phyloP scores from a whole-genome alignment of 176 grass and related monocot genomes.

The Juncus inflexus region DNA sequence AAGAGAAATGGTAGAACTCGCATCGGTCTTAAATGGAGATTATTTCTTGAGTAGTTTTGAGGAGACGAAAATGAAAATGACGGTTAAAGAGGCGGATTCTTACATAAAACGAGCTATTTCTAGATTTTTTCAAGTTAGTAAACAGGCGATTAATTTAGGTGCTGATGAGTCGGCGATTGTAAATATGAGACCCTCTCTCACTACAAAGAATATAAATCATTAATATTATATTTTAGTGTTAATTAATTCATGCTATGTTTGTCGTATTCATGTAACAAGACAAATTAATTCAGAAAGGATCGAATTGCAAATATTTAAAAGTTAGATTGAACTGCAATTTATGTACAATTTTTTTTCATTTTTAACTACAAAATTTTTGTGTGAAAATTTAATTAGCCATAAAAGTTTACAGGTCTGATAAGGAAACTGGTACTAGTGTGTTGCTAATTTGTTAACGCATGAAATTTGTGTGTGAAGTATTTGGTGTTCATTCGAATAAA shows the following conservation, averaged over 20 bases:
- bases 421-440: too few relatives aligned
- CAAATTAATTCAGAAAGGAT: too few relatives aligned
- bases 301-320: too few relatives aligned
- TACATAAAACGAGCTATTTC: conserved; percentile 57
- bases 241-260: neutral
- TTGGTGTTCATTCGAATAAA: too few relatives aligned
- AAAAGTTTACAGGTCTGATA: too few relatives aligned
- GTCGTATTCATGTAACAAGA: too few relatives aligned
- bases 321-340: too few relatives aligned
- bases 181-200: conserved; percentile 73
- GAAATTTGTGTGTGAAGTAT: too few relatives aligned
- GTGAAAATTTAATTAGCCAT: too few relatives aligned
- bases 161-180: conserved; percentile 70
- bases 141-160: conserved; percentile 46
- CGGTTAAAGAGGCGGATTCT: conserved; percentile 55
- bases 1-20: conserved; percentile 56
- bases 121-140: conserved; percentile 61
- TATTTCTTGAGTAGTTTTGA: conserved; percentile 61
- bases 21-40: conserved; percentile 65
- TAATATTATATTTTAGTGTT: conserved; percentile 11
- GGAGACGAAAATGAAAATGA: conserved; percentile 49
- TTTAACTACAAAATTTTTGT: too few relatives aligned
- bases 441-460: too few relatives aligned
- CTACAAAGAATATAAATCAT: conserved; percentile 30
- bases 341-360: too few relatives aligned